phyloP scores from a whole-genome alignment of 371 early-diverging fungal species.

The Circinella minor region DNA sequence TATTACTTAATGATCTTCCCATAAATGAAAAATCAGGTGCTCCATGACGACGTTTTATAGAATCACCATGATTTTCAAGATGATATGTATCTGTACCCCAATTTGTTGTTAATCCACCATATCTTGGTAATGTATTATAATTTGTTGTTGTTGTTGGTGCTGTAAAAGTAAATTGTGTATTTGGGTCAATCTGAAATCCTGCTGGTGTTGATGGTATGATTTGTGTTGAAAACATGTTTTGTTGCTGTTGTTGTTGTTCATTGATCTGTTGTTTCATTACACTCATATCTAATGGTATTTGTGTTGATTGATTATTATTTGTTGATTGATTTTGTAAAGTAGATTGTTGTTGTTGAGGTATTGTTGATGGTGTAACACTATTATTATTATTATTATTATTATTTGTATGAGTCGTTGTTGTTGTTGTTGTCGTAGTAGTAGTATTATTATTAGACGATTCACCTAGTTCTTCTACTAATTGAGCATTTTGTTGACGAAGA shows the following conservation, averaged over 20 bases:
- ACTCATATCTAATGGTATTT: neutral
- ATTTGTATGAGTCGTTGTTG: neutral
- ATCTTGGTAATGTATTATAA: conserved; percentile 3
- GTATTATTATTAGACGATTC: conserved; percentile 22
- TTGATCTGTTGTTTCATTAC: conserved; percentile 15
- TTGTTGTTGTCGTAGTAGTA: conserved; percentile 15
- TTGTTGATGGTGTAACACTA: too few relatives aligned
- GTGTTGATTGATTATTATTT: neutral
- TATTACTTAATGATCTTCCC: conserved; percentile 35
- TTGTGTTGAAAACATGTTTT: conserved; percentile 18
- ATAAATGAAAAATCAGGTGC: conserved; percentile 42
- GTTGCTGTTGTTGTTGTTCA: conserved; percentile 24
- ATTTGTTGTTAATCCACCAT: neutral
- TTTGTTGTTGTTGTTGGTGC: conserved; percentile 1
- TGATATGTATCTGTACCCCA: conserved; percentile 18
- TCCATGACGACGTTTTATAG: conserved; percentile 33
- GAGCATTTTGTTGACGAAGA: conserved; percentile 53
- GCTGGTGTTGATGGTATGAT: conserved; percentile 14
- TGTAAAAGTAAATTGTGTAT: conserved; percentile 51
- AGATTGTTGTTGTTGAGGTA: too few relatives aligned
- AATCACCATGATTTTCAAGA: conserved; percentile 23
- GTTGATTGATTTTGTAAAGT: too few relatives aligned
- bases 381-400: too few relatives aligned
- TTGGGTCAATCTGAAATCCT: conserved; percentile 52
- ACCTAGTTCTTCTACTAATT: conserved; percentile 43